These are phyloP conservation scores for Rhazya stricta DNA, from an alignment of 257 asterid species.

Conservation along the genomic window DNA sequence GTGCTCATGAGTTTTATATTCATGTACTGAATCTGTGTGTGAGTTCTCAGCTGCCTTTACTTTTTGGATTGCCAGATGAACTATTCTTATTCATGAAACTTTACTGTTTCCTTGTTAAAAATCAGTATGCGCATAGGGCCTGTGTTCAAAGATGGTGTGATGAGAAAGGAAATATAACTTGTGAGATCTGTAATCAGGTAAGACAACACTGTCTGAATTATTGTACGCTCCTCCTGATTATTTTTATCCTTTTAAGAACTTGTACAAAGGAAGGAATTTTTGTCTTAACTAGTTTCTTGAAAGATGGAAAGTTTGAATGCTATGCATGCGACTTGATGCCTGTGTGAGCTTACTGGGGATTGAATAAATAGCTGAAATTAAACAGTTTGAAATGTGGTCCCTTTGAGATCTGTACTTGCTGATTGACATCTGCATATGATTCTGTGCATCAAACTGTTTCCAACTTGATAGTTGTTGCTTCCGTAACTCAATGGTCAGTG, in stretches of 20 bases:
- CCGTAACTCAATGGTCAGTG: neutral
- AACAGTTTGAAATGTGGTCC: neutral
- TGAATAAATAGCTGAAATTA: neutral
- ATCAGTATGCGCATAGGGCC: conserved; percentile 45
- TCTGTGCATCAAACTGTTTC: neutral
- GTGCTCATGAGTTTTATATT: neutral
- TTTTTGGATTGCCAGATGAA: conserved; percentile 6
- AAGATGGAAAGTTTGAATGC: neutral
- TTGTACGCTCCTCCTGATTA: neutral
- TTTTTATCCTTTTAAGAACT: neutral
- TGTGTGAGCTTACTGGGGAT: neutral
- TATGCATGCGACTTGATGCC: neutral
- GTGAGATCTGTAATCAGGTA: conserved; percentile 55
- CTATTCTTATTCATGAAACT: conserved; percentile 3
- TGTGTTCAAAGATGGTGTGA: conserved; percentile 55
- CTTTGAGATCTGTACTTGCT: neutral
- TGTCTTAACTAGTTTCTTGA: neutral
- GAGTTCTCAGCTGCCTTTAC: neutral
- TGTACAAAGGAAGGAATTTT: neutral
- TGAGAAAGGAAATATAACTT: conserved; percentile 48
- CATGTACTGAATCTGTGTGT: neutral
- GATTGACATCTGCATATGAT: neutral
- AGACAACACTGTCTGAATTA: neutral
- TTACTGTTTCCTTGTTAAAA: neutral
- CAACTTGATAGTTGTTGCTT: too few relatives aligned